These are phyloP conservation scores for Colletotrichum abscissum DNA, from an alignment of 2,329 filamentous ascomycete genomes.

Conservation along the genomic window DNA sequence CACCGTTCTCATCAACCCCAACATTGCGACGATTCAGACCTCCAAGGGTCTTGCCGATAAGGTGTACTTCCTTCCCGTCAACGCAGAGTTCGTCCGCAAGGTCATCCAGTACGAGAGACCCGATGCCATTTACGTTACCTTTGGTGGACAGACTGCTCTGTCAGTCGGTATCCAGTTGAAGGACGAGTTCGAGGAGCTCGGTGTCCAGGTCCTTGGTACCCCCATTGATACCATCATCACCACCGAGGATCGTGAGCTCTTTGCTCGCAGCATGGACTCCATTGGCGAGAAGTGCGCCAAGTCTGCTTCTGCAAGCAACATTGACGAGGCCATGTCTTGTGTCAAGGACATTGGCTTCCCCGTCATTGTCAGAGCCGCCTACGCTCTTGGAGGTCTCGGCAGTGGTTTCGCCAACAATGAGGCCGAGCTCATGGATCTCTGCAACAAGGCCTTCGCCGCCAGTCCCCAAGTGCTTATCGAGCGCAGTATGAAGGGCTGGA, in stretches of 20 bases:
- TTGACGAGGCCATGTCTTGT: conserved; percentile 88
- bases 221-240: conserved; percentile 99
- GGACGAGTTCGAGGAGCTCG: conserved; percentile 93
- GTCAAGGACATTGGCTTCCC: conserved; percentile 95
- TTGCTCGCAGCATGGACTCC: conserved; percentile 97
- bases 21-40: conserved; percentile 98
- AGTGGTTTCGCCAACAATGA: conserved; percentile 96
- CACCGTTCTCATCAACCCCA: conserved; percentile 97
- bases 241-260: conserved; percentile 96
- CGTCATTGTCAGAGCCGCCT: conserved; percentile 96
- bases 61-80: conserved; percentile 98
- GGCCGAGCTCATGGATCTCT: conserved; percentile 83
- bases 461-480: conserved; percentile 97
- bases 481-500: conserved; percentile 99
- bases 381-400: conserved; percentile 92
- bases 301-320: conserved; percentile 89
- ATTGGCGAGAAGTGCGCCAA: conserved; percentile 98
- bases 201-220: conserved; percentile 94
- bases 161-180: conserved; percentile 97
- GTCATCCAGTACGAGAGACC: conserved; percentile 95
- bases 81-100: conserved; percentile 96
- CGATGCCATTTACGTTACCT: conserved; percentile 97
- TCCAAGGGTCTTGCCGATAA: conserved; percentile 98
- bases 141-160: conserved; percentile 97
- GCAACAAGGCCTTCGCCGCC: conserved; percentile 93